phyloP scores from a whole-genome alignment of 768 basidiomycete species.

The Cubamyces lactineus region DNA sequence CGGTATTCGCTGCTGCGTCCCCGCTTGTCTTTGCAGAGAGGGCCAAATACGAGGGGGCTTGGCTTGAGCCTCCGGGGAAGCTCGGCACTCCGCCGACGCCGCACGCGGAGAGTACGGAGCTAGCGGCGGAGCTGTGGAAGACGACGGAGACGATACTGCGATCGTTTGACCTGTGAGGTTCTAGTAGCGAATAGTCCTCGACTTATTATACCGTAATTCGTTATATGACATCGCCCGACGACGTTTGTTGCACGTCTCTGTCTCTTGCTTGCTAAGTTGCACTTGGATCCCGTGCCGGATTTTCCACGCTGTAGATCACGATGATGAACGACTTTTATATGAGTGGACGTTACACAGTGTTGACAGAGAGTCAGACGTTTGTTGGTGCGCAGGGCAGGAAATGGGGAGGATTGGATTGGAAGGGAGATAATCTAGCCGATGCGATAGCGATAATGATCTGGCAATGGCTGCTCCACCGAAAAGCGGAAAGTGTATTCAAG shows the following conservation, averaged over 20 bases:
- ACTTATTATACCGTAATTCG: too few relatives aligned
- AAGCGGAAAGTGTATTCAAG: not conserved
- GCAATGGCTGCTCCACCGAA: not conserved
- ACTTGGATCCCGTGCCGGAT: too few relatives aligned
- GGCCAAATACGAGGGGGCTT: slow-evolving; percentile 43
- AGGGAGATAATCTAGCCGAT: slow-evolving; percentile 30
- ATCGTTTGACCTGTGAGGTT: slow-evolving; percentile 28
- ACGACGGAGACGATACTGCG: slow-evolving; percentile 40
- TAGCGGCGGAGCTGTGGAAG: slow-evolving; percentile 45
- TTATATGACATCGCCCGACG: too few relatives aligned
- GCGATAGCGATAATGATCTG: slow-evolving; percentile 27
- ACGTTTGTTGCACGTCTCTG: too few relatives aligned
- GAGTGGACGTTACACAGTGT: not conserved
- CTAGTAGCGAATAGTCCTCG: too few relatives aligned
- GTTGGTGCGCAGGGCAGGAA: not conserved
- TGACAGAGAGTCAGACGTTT: not conserved
- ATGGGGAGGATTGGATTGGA: slow-evolving; percentile 10
- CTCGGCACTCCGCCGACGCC: slow-evolving; percentile 30
- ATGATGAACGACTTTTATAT: too few relatives aligned
- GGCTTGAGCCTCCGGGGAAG: slow-evolving; percentile 39
- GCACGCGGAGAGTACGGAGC: slow-evolving; percentile 35
- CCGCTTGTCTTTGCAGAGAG: slow-evolving; percentile 36
- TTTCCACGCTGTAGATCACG: too few relatives aligned
- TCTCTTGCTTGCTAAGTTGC: too few relatives aligned
- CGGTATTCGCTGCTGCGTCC: slow-evolving; percentile 46